Evolutionary conservation across 2,329 filamentous ascomycete genomes (phyloP).

Genomic region (Byssochlamys sp.): DNA sequence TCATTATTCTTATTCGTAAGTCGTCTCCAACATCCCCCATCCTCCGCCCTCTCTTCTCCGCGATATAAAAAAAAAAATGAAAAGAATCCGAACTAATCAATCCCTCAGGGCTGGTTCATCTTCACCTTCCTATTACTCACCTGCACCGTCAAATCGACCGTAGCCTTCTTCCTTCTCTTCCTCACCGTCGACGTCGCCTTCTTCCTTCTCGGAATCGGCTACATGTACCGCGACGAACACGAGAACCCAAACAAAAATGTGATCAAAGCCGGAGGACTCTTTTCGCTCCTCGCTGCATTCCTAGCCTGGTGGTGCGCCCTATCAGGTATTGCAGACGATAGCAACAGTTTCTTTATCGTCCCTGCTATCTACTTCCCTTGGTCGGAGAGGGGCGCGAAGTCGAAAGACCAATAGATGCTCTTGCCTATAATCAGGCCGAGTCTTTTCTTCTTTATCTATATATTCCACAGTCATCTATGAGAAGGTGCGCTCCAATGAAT

Average conservation of each 20-base stretch:
- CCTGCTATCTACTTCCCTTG: conserved; percentile 87
- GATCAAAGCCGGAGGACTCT: conserved; percentile 60
- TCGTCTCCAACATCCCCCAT: background rate
- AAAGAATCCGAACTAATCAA: background rate
- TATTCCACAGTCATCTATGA: background rate
- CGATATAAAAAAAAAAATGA: conserved; percentile 1
- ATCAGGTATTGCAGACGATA: conserved; percentile 60
- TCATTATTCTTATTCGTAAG: conserved; percentile 57
- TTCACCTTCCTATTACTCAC: conserved; percentile 64
- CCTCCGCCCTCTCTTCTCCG: background rate
- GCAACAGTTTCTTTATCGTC: conserved; percentile 71
- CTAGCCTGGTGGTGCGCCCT: conserved; percentile 77
- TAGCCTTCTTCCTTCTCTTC: conserved; percentile 67
- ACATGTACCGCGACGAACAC: conserved; percentile 43
- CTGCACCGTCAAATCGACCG: conserved; percentile 62
- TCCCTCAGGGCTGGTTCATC: conserved; percentile 59
- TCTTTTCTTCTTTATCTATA: background rate
- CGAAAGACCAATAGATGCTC: background rate
- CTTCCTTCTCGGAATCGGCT: conserved; percentile 56
- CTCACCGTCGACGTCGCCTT: conserved; percentile 64
- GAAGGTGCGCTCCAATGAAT: background rate
- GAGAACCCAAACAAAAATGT: conserved; percentile 36
- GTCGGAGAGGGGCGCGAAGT: conserved; percentile 58
- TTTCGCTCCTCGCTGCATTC: conserved; percentile 66
- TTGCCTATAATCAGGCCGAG: background rate